Conservation (phyloP, 1,284 basidiomycete genomes). For the Irpex sp. region DNA sequence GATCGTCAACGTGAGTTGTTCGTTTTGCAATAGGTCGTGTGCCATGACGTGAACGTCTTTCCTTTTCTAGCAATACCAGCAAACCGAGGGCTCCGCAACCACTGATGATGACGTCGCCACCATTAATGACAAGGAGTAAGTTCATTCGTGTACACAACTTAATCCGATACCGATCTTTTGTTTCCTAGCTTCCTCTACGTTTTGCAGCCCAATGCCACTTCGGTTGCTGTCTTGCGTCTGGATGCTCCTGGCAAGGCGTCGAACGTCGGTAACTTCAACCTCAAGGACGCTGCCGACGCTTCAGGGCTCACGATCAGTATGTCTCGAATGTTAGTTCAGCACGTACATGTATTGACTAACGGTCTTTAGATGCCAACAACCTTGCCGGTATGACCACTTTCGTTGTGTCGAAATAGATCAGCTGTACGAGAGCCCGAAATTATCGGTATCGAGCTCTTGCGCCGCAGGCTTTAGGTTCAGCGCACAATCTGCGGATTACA, state of each 20-base stretch:
- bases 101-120: conserved; percentile 26
- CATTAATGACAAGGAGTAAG: conserved; percentile 26
- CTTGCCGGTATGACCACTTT: not conserved
- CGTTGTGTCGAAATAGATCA: not conserved
- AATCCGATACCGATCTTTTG: not conserved
- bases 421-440: not conserved
- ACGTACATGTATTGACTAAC: not conserved
- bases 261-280: conserved; percentile 17
- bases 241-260: conserved; percentile 20
- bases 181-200: conserved; percentile 23
- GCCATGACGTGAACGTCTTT: not conserved
- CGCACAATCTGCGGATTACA: not conserved
- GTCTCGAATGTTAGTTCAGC: conserved; percentile 10
- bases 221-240: conserved; percentile 22
- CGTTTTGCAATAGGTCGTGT: too few species aligned
- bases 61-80: conserved; percentile 19
- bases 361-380: not conserved
- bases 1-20: conserved; percentile 34
- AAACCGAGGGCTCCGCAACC: conserved; percentile 19
- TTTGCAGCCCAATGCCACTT: conserved; percentile 19
- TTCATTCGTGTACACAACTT: not conserved
- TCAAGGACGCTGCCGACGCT: conserved; percentile 8
- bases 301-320: conserved; percentile 13
- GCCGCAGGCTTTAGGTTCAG: too few species aligned
- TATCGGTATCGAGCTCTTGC: too few species aligned